Conservation (phyloP, 345 rosid species). For the Rubroshorea leprosula region DNA sequence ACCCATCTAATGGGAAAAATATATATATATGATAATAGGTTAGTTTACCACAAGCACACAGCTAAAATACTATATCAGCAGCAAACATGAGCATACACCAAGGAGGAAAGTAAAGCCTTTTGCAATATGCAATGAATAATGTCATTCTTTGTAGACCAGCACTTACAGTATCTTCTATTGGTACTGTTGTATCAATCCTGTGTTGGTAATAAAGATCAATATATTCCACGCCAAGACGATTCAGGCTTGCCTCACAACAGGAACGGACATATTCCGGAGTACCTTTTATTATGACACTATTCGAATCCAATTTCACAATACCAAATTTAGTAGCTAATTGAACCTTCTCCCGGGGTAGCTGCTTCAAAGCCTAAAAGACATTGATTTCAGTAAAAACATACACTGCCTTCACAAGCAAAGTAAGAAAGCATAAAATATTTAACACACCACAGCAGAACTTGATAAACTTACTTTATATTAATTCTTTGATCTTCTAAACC, state of each 20-base stretch:
- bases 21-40: not conserved
- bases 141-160: not conserved
- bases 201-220: slow-evolving; percentile 35
- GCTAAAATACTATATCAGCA: not conserved
- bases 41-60: not conserved
- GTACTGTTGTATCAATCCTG: slow-evolving; percentile 20
- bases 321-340: slow-evolving; percentile 39
- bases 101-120: not conserved
- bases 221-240: slow-evolving; percentile 27
- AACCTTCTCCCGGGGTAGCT: slow-evolving; percentile 27
- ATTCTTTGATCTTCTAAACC: no score
- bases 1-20: not conserved
- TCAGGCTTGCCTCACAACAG: slow-evolving; percentile 29
- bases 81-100: not conserved
- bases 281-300: slow-evolving; percentile 9
- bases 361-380: slow-evolving; percentile 26
- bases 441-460: no score
- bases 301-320: not conserved
- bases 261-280: slow-evolving; percentile 25
- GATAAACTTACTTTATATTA: no score
- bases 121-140: not conserved
- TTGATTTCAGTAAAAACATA: not conserved
- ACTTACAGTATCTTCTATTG: slow-evolving; percentile 31
- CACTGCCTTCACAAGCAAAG: not conserved
- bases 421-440: not conserved